Evolutionary conservation across 306 rosid genomes (phyloP), one percentile per base, ranked within the genome.

Genomic region (Ceratonia siliqua): DNA sequence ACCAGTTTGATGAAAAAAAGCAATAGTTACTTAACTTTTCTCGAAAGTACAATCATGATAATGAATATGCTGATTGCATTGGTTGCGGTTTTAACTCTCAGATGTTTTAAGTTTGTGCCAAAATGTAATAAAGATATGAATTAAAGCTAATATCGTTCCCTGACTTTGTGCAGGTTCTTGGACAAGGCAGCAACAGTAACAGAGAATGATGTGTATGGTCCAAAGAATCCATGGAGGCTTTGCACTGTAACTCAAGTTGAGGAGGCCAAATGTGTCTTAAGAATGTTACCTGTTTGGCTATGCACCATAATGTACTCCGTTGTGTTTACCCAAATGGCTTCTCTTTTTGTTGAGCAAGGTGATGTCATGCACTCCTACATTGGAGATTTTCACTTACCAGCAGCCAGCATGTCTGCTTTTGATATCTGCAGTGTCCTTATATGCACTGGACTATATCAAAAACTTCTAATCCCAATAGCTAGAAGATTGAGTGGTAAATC

Each of bases 181-280:
- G 90, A 88, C 83, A 88, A 82, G 75, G 92, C 92, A 28, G 90
- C 92, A 39, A 86, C 90, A 15, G n/a, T 86, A 1, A 88, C 77
- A 39, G 75, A 74, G 35, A 81, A 75, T 4, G 92, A 85, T 11
- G 66, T 39, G 25, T 4, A 17, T 6, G 73, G 59, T 30, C 3
- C 72, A 55, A 82, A 70, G 43, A 65, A 86, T 78, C 90, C 84
- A 46, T 88, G 92, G 92, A 49, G 72, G 53, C 79, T 88, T 18
- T 88, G 92, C 75, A 88, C 92, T 3, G 85, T 88, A 70, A 88
- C 90, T 6, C 88, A 88, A 27, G 92, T 88, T 5, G 92, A 88
- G 74, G 92, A 88, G 82, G 83, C 90, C 20, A 88, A 88, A 63
- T 86, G 92, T 5, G 81, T 88, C 0, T 68, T 86, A 0, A 82